A percentile compares a stretch with the other conserved stretches of the same genome.
phyloP scores from a whole-genome alignment of 2,329 filamentous ascomycete genomes.

The Ramularia collo-cygni region DNA sequence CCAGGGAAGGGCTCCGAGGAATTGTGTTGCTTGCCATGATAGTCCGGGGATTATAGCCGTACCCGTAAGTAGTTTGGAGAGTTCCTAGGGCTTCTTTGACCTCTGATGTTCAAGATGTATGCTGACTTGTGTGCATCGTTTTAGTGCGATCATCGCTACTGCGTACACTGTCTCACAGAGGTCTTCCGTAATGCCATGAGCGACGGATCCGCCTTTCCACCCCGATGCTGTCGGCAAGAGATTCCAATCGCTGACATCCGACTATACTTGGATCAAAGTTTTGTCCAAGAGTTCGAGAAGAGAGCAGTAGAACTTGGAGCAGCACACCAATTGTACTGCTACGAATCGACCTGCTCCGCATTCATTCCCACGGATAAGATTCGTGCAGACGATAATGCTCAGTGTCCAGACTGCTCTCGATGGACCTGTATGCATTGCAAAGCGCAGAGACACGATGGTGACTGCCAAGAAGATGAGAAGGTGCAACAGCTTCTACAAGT shows the following conservation, averaged over 20 bases:
- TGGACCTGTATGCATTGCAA: slow-evolving; percentile 1
- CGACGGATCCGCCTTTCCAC: slow-evolving; percentile 1
- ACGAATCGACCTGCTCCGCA: background rate
- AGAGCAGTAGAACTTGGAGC: background rate
- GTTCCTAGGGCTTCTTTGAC: too few species aligned
- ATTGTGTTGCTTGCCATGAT: too few species aligned
- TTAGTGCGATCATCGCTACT: background rate
- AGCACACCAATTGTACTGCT: background rate
- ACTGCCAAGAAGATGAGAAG: background rate
- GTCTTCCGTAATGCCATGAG: slow-evolving; percentile 1
- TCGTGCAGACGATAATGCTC: background rate
- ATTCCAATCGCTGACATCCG: background rate
- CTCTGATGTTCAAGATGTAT: too few species aligned
- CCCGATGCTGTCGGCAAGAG: background rate
- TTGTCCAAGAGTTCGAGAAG: background rate
- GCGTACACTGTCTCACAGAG: background rate
- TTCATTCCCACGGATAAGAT: background rate
- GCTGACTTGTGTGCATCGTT: too few species aligned
- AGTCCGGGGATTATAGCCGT: too few species aligned
- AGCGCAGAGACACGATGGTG: background rate
- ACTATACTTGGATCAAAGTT: background rate
- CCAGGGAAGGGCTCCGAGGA: too few species aligned
- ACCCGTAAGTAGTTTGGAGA: too few species aligned
- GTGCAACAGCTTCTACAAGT: background rate
- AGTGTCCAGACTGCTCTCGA: background rate